A percentile compares a stretch with the other conserved stretches of the same genome.
phyloP scores from a whole-genome alignment of 805 yeast species.

The Monosporozyma solicola region DNA sequence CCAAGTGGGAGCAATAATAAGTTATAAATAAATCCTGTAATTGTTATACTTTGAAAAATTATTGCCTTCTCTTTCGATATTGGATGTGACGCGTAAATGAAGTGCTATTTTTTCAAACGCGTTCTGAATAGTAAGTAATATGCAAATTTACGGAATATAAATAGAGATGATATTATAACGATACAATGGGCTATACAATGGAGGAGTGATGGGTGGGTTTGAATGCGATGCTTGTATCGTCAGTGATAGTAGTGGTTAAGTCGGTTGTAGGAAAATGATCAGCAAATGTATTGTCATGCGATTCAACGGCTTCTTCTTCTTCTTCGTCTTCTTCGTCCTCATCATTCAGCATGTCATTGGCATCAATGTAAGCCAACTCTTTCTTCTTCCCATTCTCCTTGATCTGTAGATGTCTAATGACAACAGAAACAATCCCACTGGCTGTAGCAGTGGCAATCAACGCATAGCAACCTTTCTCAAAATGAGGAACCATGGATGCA shows the following conservation, averaged over 20 bases:
- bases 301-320: slow-evolving; percentile 9
- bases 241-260: not conserved
- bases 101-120: not conserved
- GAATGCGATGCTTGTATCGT: not conserved
- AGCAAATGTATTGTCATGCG: slow-evolving; percentile 3
- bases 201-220: not conserved
- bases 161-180: not conserved
- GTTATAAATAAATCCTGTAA: not conserved
- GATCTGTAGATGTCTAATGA: slow-evolving; percentile 37
- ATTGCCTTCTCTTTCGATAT: not conserved
- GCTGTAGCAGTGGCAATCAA: slow-evolving; percentile 44
- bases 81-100: not conserved
- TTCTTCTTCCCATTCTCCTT: slow-evolving; percentile 26
- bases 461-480: slow-evolving; percentile 46
- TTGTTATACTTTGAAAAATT: not conserved
- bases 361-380: slow-evolving; percentile 20
- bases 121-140: not conserved
- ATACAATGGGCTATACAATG: not conserved
- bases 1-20: not conserved
- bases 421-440: slow-evolving; percentile 33
- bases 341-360: slow-evolving; percentile 19
- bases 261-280: not conserved
- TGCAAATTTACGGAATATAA: not conserved
- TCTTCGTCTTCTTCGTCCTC: slow-evolving; percentile 16
- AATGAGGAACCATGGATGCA: slow-evolving; percentile 44